Percentiles rank a stretch among this genome's conserved stretches.
phyloP scores from a whole-genome alignment of 495 filamentous ascomycete species.

The Bacidia gigantensis region DNA sequence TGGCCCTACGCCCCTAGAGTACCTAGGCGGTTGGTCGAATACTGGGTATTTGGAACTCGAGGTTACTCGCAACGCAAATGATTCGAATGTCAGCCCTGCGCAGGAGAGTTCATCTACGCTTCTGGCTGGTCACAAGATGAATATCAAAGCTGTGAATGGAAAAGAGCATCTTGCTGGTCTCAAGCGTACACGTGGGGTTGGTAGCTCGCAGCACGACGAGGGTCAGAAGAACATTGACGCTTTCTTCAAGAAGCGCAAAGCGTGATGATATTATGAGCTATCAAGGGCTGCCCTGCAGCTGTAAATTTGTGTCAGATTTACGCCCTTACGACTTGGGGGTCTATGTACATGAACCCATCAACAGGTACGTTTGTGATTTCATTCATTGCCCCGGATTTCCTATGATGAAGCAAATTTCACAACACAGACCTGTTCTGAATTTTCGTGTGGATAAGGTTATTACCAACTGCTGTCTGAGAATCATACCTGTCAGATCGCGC shows the following conservation, averaged over 20 bases:
- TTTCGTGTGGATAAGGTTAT: slow-evolving; percentile 32
- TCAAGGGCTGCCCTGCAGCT: too few species aligned
- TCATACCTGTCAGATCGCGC: too few species aligned
- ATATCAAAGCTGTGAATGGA: slow-evolving; percentile 45
- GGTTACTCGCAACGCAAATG: slow-evolving; percentile 17
- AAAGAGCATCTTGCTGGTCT: slow-evolving; percentile 55
- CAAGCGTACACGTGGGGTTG: slow-evolving; percentile 63
- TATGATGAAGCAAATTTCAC: slow-evolving; percentile 40
- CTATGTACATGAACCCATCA: too few species aligned
- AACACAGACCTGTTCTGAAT: slow-evolving; percentile 47
- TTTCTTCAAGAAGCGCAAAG: slow-evolving; percentile 52
- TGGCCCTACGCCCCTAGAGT: slow-evolving; percentile 21
- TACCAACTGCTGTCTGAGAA: slow-evolving; percentile 40
- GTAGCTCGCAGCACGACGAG: slow-evolving; percentile 57
- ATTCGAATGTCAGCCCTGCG: too few species aligned
- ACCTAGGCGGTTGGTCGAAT: slow-evolving; percentile 49
- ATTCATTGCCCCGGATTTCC: background rate
- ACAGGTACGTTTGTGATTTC: too few species aligned
- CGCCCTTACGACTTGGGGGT: too few species aligned
- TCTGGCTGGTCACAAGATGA: slow-evolving; percentile 19
- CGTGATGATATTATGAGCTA: background rate
- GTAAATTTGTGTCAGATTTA: too few species aligned
- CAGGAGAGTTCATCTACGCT: too few species aligned
- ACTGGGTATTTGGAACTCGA: slow-evolving; percentile 46
- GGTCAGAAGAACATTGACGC: slow-evolving; percentile 58